Conservation (phyloP, 2,329 filamentous ascomycete species). For the Fusarium camptoceras region DNA sequence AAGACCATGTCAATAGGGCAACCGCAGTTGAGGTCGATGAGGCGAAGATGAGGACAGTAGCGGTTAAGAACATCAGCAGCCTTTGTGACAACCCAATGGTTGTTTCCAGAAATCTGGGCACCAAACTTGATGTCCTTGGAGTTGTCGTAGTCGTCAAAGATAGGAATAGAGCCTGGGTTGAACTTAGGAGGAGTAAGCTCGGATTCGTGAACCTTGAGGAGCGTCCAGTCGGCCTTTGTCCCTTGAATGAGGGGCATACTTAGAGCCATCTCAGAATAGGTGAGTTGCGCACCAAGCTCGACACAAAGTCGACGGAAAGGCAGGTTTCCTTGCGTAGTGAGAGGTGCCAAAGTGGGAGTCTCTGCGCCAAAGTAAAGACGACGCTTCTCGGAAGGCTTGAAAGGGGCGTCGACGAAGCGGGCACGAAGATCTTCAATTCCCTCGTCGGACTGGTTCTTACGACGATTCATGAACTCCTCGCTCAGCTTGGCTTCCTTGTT, state of each 20-base stretch:
- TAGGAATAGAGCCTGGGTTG: constrained; percentile 58
- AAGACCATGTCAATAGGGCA: constrained; percentile 97
- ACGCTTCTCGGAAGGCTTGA: constrained; percentile 92
- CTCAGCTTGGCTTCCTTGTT: constrained; percentile 67
- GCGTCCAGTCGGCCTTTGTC: constrained; percentile 90
- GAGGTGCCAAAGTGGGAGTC: constrained; percentile 90
- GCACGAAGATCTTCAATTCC: constrained; percentile 79
- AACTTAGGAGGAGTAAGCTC: constrained; percentile 81
- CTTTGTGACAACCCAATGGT: constrained; percentile 91
- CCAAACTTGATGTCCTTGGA: constrained; percentile 87
- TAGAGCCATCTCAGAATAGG: constrained; percentile 99
- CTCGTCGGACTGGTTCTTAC: constrained; percentile 57
- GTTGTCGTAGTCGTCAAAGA: constrained; percentile 84
- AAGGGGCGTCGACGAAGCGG: constrained; percentile 84
- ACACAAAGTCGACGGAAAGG: constrained; percentile 93
- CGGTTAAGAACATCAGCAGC: constrained; percentile 83
- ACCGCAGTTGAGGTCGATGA: constrained; percentile 96
- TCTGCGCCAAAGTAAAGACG: constrained; percentile 93
- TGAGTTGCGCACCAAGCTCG: constrained; percentile 89
- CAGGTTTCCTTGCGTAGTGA: constrained; percentile 96
- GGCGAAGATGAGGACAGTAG: constrained; percentile 83
- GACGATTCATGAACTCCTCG: constrained; percentile 56
- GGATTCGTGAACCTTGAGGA: constrained; percentile 90
- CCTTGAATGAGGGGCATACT: constrained; percentile 90
- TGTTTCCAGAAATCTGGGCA: constrained; percentile 91